Evolutionary conservation across 345 rosid genomes (phyloP).

Genomic region (Brassica juncea): DNA sequence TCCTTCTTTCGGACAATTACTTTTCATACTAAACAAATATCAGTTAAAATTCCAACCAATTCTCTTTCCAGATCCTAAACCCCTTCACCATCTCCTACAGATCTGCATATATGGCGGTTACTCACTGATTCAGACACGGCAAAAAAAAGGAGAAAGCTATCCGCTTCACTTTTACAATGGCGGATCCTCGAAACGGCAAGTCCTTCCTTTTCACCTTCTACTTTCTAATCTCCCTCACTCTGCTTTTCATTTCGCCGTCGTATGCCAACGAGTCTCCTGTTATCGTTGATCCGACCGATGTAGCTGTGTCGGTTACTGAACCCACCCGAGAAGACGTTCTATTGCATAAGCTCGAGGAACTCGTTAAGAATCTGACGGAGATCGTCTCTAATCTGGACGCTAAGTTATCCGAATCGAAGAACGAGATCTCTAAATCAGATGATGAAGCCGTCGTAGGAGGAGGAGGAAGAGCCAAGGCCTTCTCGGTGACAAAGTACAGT

Average conservation of each 20-base stretch:
- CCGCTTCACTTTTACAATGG: slow-evolving; percentile 44
- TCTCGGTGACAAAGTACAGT: slow-evolving; percentile 64
- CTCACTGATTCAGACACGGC: slow-evolving; percentile 36
- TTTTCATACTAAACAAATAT: slow-evolving; percentile 6
- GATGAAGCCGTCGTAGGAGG: slow-evolving; percentile 9
- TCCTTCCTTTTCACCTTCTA: slow-evolving; percentile 40
- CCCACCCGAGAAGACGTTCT: slow-evolving; percentile 36
- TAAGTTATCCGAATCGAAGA: slow-evolving; percentile 44
- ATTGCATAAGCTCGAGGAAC: slow-evolving; percentile 63
- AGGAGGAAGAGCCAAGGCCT: slow-evolving; percentile 45
- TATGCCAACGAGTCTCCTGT: slow-evolving; percentile 33
- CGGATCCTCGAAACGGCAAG: slow-evolving; percentile 61
- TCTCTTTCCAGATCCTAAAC: slow-evolving; percentile 41
- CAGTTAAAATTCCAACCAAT: slow-evolving; percentile 27
- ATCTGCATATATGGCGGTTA: slow-evolving; percentile 37
- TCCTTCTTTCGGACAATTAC: background rate
- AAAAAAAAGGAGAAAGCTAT: background rate
- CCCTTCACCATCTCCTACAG: slow-evolving; percentile 14
- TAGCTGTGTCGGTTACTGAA: slow-evolving; percentile 27
- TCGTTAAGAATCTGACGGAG: slow-evolving; percentile 65
- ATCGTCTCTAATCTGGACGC: slow-evolving; percentile 64
- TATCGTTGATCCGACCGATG: slow-evolving; percentile 27
- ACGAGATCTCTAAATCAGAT: slow-evolving; percentile 20
- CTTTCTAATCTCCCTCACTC: slow-evolving; percentile 16
- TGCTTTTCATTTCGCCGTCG: slow-evolving; percentile 47